Percentiles rank a stretch among this genome's conserved stretches.
These are phyloP conservation scores for Coemansia sp. DNA, from an alignment of 192 early-diverging fungal species.

Conservation along the genomic window DNA sequence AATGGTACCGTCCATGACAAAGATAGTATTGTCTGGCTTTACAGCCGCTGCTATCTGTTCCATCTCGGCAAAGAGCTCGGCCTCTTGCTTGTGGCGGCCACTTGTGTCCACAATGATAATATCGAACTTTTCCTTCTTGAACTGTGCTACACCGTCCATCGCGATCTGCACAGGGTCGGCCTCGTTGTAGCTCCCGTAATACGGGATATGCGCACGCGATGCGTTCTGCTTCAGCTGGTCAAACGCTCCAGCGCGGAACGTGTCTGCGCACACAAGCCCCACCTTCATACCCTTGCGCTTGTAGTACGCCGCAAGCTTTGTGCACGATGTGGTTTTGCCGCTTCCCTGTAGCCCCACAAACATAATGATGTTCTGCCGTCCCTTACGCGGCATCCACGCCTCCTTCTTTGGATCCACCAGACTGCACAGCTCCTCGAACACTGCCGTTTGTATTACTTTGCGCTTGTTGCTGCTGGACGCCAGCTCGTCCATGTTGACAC, in stretches of 20 bases:
- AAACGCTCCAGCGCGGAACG: constrained; percentile 97
- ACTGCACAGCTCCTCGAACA: constrained; percentile 85
- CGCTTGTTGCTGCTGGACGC: constrained; percentile 83
- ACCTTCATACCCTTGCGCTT: constrained; percentile 94
- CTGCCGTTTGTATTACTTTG: constrained; percentile 82
- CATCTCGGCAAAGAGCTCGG: constrained; percentile 95
- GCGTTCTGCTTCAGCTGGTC: constrained; percentile 99
- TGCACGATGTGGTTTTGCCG: constrained; percentile 97
- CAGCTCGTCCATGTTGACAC: constrained; percentile 80
- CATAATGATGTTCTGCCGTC: constrained; percentile 87
- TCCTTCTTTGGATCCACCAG: constrained; percentile 87
- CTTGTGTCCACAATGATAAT: constrained; percentile 99
- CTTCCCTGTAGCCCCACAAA: constrained; percentile 96
- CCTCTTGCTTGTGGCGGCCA: constrained; percentile 93
- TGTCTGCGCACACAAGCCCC: constrained; percentile 90
- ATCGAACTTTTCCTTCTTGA: constrained; percentile 90
- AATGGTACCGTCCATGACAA: constrained; percentile 98
- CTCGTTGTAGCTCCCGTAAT: constrained; percentile 89
- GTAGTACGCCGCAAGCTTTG: constrained; percentile 90
- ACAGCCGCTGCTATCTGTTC: constrained; percentile 86
- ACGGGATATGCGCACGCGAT: constrained; percentile 96
- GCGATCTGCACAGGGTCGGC: constrained; percentile 91
- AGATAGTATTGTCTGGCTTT: constrained; percentile 86
- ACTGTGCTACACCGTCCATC: constrained; percentile 88
- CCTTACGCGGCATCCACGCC: constrained; percentile 83